Evolutionary conservation across 2,329 filamentous ascomycete genomes (phyloP).

Genomic region (Ophiostoma sp.): DNA sequence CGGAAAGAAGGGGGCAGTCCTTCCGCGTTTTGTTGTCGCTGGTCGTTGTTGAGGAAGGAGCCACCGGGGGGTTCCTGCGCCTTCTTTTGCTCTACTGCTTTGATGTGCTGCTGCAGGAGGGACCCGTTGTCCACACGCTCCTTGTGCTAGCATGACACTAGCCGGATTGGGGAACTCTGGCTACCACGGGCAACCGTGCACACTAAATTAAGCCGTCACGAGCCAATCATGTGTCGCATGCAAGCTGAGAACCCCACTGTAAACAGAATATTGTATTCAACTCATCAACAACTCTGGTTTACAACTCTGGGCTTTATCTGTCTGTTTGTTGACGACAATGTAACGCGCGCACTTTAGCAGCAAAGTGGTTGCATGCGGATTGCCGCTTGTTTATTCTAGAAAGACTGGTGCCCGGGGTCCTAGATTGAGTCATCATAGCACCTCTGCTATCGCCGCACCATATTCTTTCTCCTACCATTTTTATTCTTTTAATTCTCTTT

Average conservation of each 20-base stretch:
- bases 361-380: conserved; percentile 9
- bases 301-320: background rate
- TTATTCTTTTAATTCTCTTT: background rate
- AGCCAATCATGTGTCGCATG: conserved; percentile 19
- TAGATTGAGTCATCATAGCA: background rate
- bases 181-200: conserved; percentile 31
- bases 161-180: conserved; percentile 23
- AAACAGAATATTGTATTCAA: conserved; percentile 6
- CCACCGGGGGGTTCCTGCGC: conserved; percentile 1
- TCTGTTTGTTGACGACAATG: conserved; percentile 6
- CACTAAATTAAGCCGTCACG: background rate
- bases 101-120: conserved; percentile 3
- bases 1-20: conserved; percentile 12
- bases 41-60: conserved; percentile 21
- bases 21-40: conserved; percentile 16
- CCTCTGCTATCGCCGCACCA: background rate
- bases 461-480: background rate
- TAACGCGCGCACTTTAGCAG: background rate
- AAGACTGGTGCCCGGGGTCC: background rate
- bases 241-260: background rate
- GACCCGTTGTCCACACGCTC: conserved; percentile 20
- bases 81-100: conserved; percentile 13
- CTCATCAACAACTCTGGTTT: conserved; percentile 1
- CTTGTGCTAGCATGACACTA: conserved; percentile 29
- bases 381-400: conserved; percentile 9